A percentile compares a stretch with the other conserved stretches of the same genome.
Conservation (phyloP, 768 basidiomycete genomes). For the Phanerochaete carnosa region DNA sequence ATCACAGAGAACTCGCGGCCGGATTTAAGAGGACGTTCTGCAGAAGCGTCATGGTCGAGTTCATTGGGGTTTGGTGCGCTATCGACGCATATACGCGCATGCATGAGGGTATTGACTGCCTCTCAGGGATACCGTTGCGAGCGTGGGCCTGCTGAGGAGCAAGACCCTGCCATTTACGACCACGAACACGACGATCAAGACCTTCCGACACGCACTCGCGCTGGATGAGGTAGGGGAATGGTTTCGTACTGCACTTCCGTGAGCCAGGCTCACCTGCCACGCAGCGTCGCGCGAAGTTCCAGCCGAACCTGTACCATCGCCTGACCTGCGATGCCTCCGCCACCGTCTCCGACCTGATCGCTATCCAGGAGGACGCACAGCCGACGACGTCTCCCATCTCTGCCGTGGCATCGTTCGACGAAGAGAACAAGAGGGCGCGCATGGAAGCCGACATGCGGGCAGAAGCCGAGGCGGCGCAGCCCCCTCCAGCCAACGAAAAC, state of each 20-base stretch:
- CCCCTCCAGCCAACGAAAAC: neutral
- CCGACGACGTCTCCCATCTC: neutral
- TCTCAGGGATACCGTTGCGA: conserved; percentile 73
- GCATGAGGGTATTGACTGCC: neutral
- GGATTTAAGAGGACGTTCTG: conserved; percentile 77
- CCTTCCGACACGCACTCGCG: conserved; percentile 74
- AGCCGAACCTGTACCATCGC: conserved; percentile 60
- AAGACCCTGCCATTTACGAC: conserved; percentile 65
- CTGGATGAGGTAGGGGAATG: conserved; percentile 77
- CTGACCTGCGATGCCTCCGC: conserved; percentile 24
- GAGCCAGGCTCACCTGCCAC: neutral
- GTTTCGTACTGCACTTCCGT: neutral
- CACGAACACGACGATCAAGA: conserved; percentile 58
- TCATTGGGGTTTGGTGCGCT: conserved; percentile 73
- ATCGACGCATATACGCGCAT: neutral
- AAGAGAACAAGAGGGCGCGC: neutral
- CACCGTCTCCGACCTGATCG: neutral
- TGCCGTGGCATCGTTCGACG: neutral
- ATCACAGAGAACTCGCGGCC: conserved; percentile 43
- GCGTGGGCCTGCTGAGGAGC: conserved; percentile 64
- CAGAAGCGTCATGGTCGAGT: conserved; percentile 65
- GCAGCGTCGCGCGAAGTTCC: conserved; percentile 65
- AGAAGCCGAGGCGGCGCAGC: neutral
- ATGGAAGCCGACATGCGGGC: neutral
- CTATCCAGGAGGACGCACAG: neutral